Evolutionary conservation across 2,329 filamentous ascomycete genomes (phyloP).

Genomic region (Lithohypha guttulata): DNA sequence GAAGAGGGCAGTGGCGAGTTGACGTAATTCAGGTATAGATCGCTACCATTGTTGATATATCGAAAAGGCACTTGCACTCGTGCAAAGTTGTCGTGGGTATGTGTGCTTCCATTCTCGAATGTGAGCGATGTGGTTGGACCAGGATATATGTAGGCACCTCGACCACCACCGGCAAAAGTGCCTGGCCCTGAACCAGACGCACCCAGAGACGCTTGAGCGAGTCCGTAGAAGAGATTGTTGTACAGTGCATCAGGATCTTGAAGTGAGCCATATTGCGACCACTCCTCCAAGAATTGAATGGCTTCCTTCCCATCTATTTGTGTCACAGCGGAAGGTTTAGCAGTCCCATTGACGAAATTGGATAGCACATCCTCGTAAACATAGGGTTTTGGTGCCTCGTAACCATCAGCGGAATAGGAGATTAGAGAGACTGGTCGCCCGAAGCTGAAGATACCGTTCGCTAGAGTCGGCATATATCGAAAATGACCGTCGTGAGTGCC

Average conservation of each 20-base stretch:
- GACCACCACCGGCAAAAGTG: constrained; percentile 8
- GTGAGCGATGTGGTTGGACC: constrained; percentile 23
- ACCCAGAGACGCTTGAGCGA: neutral
- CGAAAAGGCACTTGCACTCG: constrained; percentile 24
- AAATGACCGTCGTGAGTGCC: constrained; percentile 54
- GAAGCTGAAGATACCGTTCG: constrained; percentile 9
- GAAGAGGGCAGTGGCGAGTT: neutral
- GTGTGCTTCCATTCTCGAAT: constrained; percentile 26
- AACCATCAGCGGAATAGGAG: constrained; percentile 11
- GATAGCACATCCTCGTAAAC: constrained; percentile 7
- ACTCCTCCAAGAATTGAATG: constrained; percentile 21
- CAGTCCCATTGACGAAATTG: constrained; percentile 6
- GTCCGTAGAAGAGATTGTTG: constrained; percentile 25
- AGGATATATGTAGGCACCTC: constrained; percentile 21
- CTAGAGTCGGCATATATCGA: constrained; percentile 23
- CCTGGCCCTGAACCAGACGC: constrained; percentile 4
- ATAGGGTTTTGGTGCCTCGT: constrained; percentile 8
- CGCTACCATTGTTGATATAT: constrained; percentile 29
- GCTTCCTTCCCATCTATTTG: constrained; percentile 26
- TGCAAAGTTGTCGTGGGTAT: constrained; percentile 22
- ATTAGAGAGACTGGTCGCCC: constrained; percentile 12
- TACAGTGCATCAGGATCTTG: constrained; percentile 27
- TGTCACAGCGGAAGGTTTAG: constrained; percentile 23
- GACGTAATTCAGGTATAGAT: constrained; percentile 32
- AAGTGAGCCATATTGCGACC: constrained; percentile 14